Conservation (phyloP, 495 filamentous ascomycete genomes). For the Xanthoparmelia taractica region DNA sequence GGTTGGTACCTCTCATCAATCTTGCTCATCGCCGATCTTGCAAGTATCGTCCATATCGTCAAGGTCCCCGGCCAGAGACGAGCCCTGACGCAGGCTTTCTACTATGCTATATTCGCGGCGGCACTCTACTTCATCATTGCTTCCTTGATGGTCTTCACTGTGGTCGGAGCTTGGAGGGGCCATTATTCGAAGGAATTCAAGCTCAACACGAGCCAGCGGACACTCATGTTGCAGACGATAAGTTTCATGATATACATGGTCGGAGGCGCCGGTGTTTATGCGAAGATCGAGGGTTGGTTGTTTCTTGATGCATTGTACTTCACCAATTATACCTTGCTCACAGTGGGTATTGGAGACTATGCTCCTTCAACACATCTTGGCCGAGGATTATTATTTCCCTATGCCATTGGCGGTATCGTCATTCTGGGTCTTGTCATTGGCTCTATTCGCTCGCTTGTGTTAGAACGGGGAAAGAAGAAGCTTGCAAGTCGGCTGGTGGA, state of each 20-base stretch:
- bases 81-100: slow-evolving; percentile 64
- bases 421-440: slow-evolving; percentile 79
- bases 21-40: slow-evolving; percentile 53
- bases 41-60: slow-evolving; percentile 47
- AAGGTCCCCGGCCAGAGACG: slow-evolving; percentile 37
- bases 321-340: slow-evolving; percentile 77
- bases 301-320: slow-evolving; percentile 78
- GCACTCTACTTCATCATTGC: slow-evolving; percentile 69
- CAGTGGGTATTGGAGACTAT: slow-evolving; percentile 71
- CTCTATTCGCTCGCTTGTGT: slow-evolving; percentile 68
- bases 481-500: slow-evolving; percentile 62
- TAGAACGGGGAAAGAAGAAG: slow-evolving; percentile 67
- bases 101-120: slow-evolving; percentile 72
- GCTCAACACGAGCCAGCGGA: slow-evolving; percentile 66
- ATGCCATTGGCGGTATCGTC: slow-evolving; percentile 70
- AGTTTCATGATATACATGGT: slow-evolving; percentile 67
- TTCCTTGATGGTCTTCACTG: slow-evolving; percentile 60
- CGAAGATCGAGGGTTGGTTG: slow-evolving; percentile 64
- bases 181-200: slow-evolving; percentile 65
- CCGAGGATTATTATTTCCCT: slow-evolving; percentile 67
- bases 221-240: slow-evolving; percentile 84
- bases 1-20: slow-evolving; percentile 63
- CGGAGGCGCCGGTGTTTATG: slow-evolving; percentile 63
- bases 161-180: slow-evolving; percentile 53
- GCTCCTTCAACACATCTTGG: slow-evolving; percentile 54